Base-by-base conservation (phyloP, 345 rosid species). In the Eucalyptus erythrocorys region DNA sequence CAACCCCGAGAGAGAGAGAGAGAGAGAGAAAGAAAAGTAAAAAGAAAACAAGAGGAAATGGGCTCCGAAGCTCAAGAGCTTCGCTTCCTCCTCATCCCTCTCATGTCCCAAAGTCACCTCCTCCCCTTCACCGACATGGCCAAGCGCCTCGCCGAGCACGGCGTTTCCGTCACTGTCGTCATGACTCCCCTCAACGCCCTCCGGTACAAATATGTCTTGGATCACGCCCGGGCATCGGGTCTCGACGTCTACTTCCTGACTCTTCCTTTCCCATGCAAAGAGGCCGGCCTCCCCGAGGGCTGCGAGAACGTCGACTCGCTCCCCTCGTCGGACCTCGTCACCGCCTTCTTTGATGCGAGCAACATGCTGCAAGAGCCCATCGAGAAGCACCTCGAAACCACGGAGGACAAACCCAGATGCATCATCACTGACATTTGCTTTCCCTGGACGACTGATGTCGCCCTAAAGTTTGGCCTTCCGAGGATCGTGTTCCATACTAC, bases 81-180 rank as follows among this genome's bases (percentile, higher is more conserved):
- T 57, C 90, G 57, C 86, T 93, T 93, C 87, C 88, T 91, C 71
- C 84, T 93, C 48, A 59, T 90, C 61, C 94, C 93, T 30, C 80
- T 93, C 21, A 93, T 93, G 93, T 88, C 92, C 47, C 92, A 90
- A 59, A 89, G 94, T 68, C 93, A 93, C 87, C 92, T 92, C 66
- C 91, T 92, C 81, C 94, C 93, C 30, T 89, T 93, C 90, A 88
- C 85, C 14, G 92, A 91, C 85, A 68, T 92, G 90, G 94, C 93
- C 49, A 88, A 87, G 82, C 86, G 57, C 42, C 89, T 91, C 13
- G 91, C 93, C 8, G 47, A 10, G 43, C 91, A 76, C 30, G 92
- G 92, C 76, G 87, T 81, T 32, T 26, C 64, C 49, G 89, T 92
- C 64, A 88, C 91, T 59, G 55, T 92, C 26, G 88, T 88, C 86